Percentiles rank a stretch among this genome's conserved stretches.
phyloP scores from a whole-genome alignment of 2,329 filamentous ascomycete genomes.

The Leptographium lundbergii region DNA sequence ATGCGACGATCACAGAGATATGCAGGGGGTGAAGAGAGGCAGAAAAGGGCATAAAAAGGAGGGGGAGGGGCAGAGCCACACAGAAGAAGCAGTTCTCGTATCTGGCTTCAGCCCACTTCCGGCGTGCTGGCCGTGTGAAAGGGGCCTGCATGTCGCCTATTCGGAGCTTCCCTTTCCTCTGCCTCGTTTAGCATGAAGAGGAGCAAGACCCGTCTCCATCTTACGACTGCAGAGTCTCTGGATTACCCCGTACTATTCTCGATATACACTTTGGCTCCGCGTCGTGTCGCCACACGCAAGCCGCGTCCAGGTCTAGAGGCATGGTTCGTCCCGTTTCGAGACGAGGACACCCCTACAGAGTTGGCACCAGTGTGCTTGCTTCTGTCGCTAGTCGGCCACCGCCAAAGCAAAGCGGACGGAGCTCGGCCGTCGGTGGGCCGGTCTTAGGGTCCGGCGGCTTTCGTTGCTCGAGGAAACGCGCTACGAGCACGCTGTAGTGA shows the following conservation, averaged over 20 bases:
- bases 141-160: background rate
- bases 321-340: background rate
- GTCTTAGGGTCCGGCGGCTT: background rate
- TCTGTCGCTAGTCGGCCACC: background rate
- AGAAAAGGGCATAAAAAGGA: background rate
- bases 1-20: background rate
- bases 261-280: background rate
- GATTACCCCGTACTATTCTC: background rate
- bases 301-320: background rate
- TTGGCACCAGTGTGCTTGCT: no score
- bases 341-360: background rate
- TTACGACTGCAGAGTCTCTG: no score
- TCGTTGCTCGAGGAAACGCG: background rate
- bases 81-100: background rate
- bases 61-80: background rate
- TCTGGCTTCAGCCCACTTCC: no score
- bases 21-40: background rate
- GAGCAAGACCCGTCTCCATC: no score
- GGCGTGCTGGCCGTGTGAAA: no score
- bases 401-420: background rate
- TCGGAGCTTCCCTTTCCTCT: no score
- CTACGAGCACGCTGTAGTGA: background rate
- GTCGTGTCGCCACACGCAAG: background rate
- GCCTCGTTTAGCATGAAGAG: no score
- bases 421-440: background rate